Conservation (phyloP, 768 basidiomycete species). For the Candolleomyces aberdarensis region DNA sequence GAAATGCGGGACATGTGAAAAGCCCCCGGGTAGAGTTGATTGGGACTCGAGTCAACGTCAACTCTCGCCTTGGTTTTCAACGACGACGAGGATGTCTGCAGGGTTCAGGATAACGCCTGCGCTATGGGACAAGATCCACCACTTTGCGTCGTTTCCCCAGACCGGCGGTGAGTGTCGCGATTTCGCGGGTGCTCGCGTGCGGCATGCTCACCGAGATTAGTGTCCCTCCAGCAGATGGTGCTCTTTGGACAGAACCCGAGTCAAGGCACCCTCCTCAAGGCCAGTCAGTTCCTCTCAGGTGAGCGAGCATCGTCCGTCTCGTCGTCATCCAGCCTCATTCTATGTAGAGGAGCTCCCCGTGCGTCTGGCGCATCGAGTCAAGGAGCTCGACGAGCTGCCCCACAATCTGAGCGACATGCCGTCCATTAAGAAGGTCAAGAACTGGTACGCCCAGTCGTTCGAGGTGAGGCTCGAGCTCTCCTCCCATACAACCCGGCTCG, state of each 20-base stretch:
- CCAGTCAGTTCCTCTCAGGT: conserved; percentile 86
- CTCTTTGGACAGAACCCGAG: conserved; percentile 94
- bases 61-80: conserved; percentile 7
- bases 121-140: conserved; percentile 88
- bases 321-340: not conserved
- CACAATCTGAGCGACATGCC: conserved; percentile 90
- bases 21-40: not conserved
- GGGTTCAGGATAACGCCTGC: conserved; percentile 72
- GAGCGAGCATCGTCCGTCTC: not conserved
- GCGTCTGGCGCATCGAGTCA: conserved; percentile 91
- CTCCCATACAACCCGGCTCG: not conserved
- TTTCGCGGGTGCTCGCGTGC: not conserved
- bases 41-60: not conserved
- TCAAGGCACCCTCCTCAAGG: conserved; percentile 91
- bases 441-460: conserved; percentile 99
- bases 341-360: conserved; percentile 89
- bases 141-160: conserved; percentile 90
- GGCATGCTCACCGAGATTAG: conserved; percentile 31
- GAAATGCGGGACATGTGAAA: conserved; percentile 11
- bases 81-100: conserved; percentile 38
- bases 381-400: conserved; percentile 92
- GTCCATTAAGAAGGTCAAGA: conserved; percentile 90
- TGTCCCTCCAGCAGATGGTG: conserved; percentile 97
- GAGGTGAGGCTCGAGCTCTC: conserved; percentile 55
- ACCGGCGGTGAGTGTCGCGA: conserved; percentile 68